Percentiles rank a stretch among this genome's conserved stretches.
Conservation (phyloP, 2,329 filamentous ascomycete species). For the Monilinia fructicola region DNA sequence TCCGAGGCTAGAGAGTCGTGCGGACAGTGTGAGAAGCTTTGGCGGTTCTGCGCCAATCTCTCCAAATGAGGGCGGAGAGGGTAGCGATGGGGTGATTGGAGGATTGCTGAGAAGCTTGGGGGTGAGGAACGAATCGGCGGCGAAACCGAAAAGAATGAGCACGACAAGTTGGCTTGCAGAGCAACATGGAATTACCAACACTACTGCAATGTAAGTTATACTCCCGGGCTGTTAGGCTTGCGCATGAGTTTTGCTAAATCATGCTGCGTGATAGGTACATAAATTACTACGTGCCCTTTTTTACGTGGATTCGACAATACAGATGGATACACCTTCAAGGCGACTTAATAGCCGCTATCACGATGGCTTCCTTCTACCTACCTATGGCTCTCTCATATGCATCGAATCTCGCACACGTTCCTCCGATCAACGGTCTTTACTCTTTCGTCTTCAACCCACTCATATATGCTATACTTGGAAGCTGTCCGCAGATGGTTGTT, state of each 20-base stretch:
- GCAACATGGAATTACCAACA: constrained; percentile 71
- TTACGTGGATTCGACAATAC: constrained; percentile 91
- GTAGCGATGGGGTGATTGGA: constrained; percentile 31
- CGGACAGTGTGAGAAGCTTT: constrained; percentile 35
- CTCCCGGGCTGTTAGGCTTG: background rate
- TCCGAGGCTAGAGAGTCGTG: constrained; percentile 53
- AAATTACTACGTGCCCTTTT: constrained; percentile 86
- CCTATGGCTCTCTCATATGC: constrained; percentile 95
- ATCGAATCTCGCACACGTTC: constrained; percentile 87
- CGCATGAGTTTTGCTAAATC: constrained; percentile 8
- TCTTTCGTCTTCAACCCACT: constrained; percentile 90
- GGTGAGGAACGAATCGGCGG: constrained; percentile 30
- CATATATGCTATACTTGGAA: constrained; percentile 87
- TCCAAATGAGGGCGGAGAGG: constrained; percentile 26
- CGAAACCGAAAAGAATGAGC: constrained; percentile 61
- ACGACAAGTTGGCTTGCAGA: constrained; percentile 71
- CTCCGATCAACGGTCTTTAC: constrained; percentile 91
- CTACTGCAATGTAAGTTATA: constrained; percentile 65
- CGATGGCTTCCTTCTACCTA: constrained; percentile 98
- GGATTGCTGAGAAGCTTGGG: constrained; percentile 33
- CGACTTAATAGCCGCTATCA: constrained; percentile 83
- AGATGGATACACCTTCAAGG: constrained; percentile 77
- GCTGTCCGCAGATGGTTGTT: constrained; percentile 88
- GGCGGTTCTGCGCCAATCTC: constrained; percentile 29
- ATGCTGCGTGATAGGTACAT: constrained; percentile 64